A percentile compares a stretch with the other conserved stretches of the same genome.
phyloP scores from a whole-genome alignment of 2,329 filamentous ascomycete species.

The Calycina herbarum region DNA sequence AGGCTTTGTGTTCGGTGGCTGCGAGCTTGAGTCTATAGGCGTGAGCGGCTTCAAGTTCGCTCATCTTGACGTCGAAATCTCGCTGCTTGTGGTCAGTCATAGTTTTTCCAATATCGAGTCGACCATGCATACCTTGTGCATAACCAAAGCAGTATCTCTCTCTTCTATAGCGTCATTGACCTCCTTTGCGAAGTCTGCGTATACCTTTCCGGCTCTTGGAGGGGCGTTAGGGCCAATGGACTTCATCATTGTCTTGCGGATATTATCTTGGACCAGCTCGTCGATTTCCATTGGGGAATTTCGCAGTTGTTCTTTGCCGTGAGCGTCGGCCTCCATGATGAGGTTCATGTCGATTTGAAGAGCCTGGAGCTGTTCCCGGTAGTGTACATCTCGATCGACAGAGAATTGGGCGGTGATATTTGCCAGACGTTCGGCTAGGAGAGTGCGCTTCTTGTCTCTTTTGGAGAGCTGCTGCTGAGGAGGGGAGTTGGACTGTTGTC shows the following conservation, averaged over 20 bases:
- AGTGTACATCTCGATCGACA: conserved; percentile 78
- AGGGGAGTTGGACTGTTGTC: conserved; percentile 36
- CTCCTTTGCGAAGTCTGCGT: conserved; percentile 80
- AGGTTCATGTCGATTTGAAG: conserved; percentile 89
- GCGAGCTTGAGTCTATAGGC: conserved; percentile 64
- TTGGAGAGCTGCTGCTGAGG: conserved; percentile 58
- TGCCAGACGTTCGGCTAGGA: conserved; percentile 75
- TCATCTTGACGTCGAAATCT: conserved; percentile 62
- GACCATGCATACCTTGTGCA: conserved; percentile 68
- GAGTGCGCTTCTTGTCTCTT: conserved; percentile 84
- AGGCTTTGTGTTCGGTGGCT: conserved; percentile 58
- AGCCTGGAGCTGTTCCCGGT: conserved; percentile 84
- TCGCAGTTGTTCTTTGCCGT: conserved; percentile 67
- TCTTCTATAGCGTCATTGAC: conserved; percentile 87
- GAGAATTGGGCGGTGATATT: conserved; percentile 76
- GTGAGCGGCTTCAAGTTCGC: conserved; percentile 59
- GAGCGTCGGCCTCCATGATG: conserved; percentile 82
- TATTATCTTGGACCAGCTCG: conserved; percentile 34
- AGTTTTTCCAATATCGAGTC: not conserved
- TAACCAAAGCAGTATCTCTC: conserved; percentile 78
- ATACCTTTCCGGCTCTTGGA: conserved; percentile 75
- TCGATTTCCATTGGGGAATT: conserved; percentile 47
- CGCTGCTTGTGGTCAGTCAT: conserved; percentile 44
- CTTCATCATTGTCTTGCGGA: conserved; percentile 36
- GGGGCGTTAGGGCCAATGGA: conserved; percentile 42